phyloP scores from a whole-genome alignment of 192 early-diverging fungal species.

The Gaertneriomyces semiglobifer region DNA sequence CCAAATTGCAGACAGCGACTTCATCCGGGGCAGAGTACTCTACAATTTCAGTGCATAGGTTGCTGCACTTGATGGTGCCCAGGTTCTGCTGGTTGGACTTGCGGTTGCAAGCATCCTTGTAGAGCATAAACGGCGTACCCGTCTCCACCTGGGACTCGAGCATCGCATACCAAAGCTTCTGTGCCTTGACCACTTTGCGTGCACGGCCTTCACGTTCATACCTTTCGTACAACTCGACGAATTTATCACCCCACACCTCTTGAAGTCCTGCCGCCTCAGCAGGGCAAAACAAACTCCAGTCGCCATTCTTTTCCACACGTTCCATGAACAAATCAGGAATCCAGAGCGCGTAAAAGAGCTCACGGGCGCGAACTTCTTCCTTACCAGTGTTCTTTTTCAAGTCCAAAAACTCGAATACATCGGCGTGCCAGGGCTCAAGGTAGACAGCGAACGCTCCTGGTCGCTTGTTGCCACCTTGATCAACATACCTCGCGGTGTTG shows the following conservation, averaged over 20 bases:
- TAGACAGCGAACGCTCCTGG: conserved; percentile 98
- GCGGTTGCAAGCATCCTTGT: conserved; percentile 99
- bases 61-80: conserved; percentile 97
- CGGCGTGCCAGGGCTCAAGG: conserved; percentile 98
- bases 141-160: conserved; percentile 96
- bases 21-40: conserved; percentile 94
- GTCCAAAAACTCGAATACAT: conserved; percentile 94
- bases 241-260: conserved; percentile 92
- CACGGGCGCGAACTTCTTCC: conserved; percentile 94
- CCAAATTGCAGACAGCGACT: conserved; percentile 96
- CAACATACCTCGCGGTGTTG: conserved; percentile 98
- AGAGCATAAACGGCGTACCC: conserved; percentile 96
- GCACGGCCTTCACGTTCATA: conserved; percentile 86
- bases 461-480: conserved; percentile 98
- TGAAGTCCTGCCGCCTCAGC: conserved; percentile 86
- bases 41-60: conserved; percentile 98
- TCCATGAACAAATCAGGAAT: conserved; percentile 97
- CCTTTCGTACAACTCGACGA: conserved; percentile 66
- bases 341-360: conserved; percentile 97
- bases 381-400: conserved; percentile 97
- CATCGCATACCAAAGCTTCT: conserved; percentile 97
- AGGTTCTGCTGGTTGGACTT: conserved; percentile 99
- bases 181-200: conserved; percentile 89
- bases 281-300: conserved; percentile 95
- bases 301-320: conserved; percentile 87